Base-by-base conservation (phyloP, 192 early-diverging fungal species). In the Rhizoclosmatium sp. region DNA sequence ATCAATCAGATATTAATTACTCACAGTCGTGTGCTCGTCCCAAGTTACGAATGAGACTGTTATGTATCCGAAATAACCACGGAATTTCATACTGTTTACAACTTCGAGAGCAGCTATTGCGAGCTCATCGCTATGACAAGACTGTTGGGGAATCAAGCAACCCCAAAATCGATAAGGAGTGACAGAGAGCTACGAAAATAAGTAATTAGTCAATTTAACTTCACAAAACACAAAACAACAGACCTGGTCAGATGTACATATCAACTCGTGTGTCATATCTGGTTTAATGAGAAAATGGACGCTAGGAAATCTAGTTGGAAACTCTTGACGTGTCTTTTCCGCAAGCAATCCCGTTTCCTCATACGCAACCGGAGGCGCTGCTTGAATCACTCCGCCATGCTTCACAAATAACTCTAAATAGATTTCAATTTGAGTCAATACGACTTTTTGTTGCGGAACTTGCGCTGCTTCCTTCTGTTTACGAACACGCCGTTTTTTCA, bases 111-210 rank as follows among this genome's bases (percentile, higher is more conserved):
- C 40, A 5, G 76, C 76, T 12, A 14, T 16, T 10, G 64, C 44
- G 19, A 78, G 64, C 12, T 78, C 76, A 39, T 78, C 76, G 16
- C 39, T 21, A 21, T 16, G 14, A 23, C 76, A 78, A 23, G 65
- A 46, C 14, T 78, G 65, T 40, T 78, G 76, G 9, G 76, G 76
- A 21, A 68, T 56, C 12, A 69, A 5, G 21, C 31, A 48, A 4
- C 76, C 76, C 76, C 76, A 78, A 49, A 70, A 69, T 3, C 64
- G 39, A 45, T 78, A 78, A 14, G 76, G 76, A 4, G 12, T 69
- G 2, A 65, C 66, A 39, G 45, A 78, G 7, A 78, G 19, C 58
- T 60, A 12, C 51, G 51, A 16, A 16, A 54, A 16, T 7, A 16
- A 16, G 9, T 54, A 7, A 54, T 54, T 54, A 7, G 16, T 54